Base-by-base conservation (phyloP, 1,139 yeast species). In the Pichia sp. region DNA sequence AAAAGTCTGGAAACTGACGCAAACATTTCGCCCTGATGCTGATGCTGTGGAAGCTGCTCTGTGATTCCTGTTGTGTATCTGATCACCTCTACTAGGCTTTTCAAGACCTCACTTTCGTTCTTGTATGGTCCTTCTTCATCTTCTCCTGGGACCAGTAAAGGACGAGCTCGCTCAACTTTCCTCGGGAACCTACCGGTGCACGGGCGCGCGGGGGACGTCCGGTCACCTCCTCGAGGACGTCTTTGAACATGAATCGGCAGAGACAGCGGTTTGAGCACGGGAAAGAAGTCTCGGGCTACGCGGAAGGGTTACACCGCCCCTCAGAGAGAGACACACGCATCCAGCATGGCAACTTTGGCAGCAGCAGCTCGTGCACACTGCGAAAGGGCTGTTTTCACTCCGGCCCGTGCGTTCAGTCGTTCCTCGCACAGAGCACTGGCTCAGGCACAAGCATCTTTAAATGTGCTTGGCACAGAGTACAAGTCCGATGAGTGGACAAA, bases 401-500 rank as follows among this genome's bases (percentile, higher is more conserved):
- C 47, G 7, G 6, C 43, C 13, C 52, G 52, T 49, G 31, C 42
- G 7, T 49, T 49, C 43, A 43, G 42, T n/a, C 23, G 15, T 3
- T 36, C 44, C 19, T 16, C 15, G 15, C 26, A n/a, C 32, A 26
- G 47, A 44, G 19, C 15, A 13, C 41, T 4, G 16, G 15, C 41
- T 7, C 13, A 38, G 16, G 19, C 15, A 7, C 38, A 19, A 31
- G 8, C 8, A 13, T n/a, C 40, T n/a, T 62, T 81, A 15, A 66
- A 67, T 4, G 72, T 87, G 5, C 75, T 77, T 50, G 87, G 84
- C 1, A 75, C 77, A 57, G 63, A 70, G 1, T 87, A 82, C 65
- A 69, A 72, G 36, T 78, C 85, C 1, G 96, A 90, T 67, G 84
- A 81, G 45, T 85, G 90, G 87, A 90, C 98, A 8, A 93, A 93